Conservation (phyloP, 192 early-diverging fungal species). For the Linnemannia exigua region DNA sequence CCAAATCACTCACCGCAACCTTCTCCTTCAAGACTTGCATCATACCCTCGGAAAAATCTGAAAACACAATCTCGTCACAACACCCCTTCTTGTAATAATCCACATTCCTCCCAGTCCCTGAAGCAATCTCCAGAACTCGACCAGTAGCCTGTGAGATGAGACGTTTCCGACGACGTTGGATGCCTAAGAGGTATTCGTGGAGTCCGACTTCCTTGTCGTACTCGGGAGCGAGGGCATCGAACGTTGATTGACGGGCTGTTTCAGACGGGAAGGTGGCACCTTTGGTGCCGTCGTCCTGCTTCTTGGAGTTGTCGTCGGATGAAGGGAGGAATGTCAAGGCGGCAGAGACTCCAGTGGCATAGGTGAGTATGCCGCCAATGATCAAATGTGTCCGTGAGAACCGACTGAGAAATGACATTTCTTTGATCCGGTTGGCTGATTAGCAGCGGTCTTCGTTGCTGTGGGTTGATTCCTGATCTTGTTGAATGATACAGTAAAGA, state of each 20-base stretch:
- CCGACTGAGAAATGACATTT: constrained; percentile 52
- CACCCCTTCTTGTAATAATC: constrained; percentile 50
- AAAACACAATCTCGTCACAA: constrained; percentile 51
- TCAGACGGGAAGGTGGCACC: constrained; percentile 47
- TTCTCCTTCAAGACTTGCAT: constrained; percentile 48
- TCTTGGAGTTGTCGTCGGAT: background rate
- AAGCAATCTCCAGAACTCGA: constrained; percentile 46
- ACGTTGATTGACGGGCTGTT: constrained; percentile 30
- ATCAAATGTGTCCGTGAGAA: constrained; percentile 48
- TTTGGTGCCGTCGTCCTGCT: background rate
- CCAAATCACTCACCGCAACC: constrained; percentile 39
- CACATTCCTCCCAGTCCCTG: constrained; percentile 48
- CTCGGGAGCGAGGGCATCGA: constrained; percentile 36
- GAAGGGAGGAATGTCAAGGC: constrained; percentile 49
- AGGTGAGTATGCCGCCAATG: constrained; percentile 41
- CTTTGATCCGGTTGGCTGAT: background rate
- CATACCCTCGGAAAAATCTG: constrained; percentile 55
- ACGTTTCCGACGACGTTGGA: constrained; percentile 52
- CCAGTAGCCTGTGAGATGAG: constrained; percentile 38
- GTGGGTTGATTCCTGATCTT: background rate
- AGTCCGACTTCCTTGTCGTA: constrained; percentile 45
- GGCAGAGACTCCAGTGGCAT: constrained; percentile 43
- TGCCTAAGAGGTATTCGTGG: constrained; percentile 46
- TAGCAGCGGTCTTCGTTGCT: background rate
- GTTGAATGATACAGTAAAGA: background rate